Evolutionary conservation across 257 asterid species (phyloP), one percentile per base, ranked within the genome.

Genomic region (Solanum infundibuliforme): DNA sequence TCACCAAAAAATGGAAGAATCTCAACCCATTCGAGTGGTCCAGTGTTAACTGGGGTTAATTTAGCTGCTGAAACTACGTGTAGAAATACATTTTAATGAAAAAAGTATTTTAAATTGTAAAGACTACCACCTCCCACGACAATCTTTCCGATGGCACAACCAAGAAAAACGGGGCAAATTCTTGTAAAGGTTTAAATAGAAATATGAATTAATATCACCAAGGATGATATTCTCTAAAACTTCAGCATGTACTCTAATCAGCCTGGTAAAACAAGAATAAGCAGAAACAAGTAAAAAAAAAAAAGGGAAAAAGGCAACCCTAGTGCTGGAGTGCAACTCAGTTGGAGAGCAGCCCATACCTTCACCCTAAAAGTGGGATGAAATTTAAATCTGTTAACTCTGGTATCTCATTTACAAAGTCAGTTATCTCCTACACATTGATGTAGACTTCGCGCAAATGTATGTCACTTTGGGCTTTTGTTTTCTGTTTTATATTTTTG

Each of bases 401-500:
- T 48, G 85, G 27, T 46, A 82, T 82, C 86, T 48, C 41, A 82
- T 29, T 48, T 31, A 82, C 86, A 48, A 48, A 82, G 43, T 29
- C 66, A 82, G 86, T 39, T 48, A 20, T 82, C 36, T 48, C 43
- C 86, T 82, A 46, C 69, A 48, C 41, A 10, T 18, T 27, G 69
- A 48, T 48, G 86, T 6, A 46, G 31, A 82, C 29, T 18, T 9
- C 1, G 25, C 14, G 2, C 6, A 76, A 79, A 16, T 13, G 16
- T 41, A 46, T 18, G 69, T 82, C 69, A 82, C 43, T 82, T 82
- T 48, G 86, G 35, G 69, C 71, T 82, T 52, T 31, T 48, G 77
- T 90, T 89, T 89, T 93, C 94, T 39, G 94, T 85, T 92, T 92
- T 95, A 65, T 90, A 81, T 75, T 92, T 95, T 88, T 92, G 98